phyloP scores from a whole-genome alignment of 2,329 filamentous ascomycete genomes.

The Aspergillus sp. region DNA sequence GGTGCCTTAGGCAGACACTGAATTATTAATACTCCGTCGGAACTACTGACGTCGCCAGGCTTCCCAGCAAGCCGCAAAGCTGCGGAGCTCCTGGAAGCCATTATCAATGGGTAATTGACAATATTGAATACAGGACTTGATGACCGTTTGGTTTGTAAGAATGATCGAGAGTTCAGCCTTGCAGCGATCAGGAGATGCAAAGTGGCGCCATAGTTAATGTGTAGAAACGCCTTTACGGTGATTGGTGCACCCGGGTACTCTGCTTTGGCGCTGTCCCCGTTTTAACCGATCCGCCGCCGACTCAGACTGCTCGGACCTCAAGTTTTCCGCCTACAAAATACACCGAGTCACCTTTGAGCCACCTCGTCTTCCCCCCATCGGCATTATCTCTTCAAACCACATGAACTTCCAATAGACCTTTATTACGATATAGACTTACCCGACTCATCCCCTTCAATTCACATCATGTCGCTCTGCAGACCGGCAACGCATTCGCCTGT shows the following conservation, averaged over 20 bases:
- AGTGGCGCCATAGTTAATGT: slow-evolving; percentile 38
- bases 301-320: slow-evolving; percentile 10
- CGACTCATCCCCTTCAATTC: slow-evolving; percentile 9
- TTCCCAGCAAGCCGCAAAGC: neutral
- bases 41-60: neutral
- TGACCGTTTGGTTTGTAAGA: neutral
- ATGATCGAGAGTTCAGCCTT: neutral
- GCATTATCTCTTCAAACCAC: slow-evolving; percentile 15
- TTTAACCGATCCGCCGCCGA: slow-evolving; percentile 33
- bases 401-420: slow-evolving; percentile 14
- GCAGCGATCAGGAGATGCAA: slow-evolving; percentile 17
- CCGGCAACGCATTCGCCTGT: slow-evolving; percentile 42
- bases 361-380: slow-evolving; percentile 7
- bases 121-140: neutral
- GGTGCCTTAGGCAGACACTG: slow-evolving; percentile 9
- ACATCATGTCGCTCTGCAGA: slow-evolving; percentile 46
- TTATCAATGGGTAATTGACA: neutral
- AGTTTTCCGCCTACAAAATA: slow-evolving; percentile 30
- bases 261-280: slow-evolving; percentile 11
- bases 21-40: neutral
- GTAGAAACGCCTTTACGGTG: slow-evolving; percentile 44
- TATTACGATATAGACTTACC: slow-evolving; percentile 23
- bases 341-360: slow-evolving; percentile 21
- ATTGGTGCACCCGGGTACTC: slow-evolving; percentile 40
- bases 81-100: neutral